Evolutionary conservation across 257 asterid species (phyloP).

Genomic region (Nyctanthes arbortristis): DNA sequence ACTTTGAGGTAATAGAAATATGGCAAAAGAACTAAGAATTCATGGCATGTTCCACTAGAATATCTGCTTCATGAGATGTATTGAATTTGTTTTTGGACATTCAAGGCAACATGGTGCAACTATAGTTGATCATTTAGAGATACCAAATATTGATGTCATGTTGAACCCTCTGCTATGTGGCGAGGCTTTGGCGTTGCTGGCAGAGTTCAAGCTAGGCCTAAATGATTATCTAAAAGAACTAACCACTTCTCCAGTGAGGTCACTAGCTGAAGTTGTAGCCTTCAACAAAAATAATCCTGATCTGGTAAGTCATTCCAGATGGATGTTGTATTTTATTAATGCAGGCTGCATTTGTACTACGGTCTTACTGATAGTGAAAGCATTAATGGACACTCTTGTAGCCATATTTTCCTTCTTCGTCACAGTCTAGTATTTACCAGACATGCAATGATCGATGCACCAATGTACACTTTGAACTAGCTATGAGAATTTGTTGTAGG

Average conservation of each 20-base stretch:
- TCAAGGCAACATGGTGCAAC: conserved; percentile 51
- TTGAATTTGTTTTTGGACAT: conserved; percentile 2
- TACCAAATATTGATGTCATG: conserved; percentile 42
- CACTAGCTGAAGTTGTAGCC: conserved; percentile 54
- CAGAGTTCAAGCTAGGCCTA: conserved; percentile 57
- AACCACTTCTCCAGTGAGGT: conserved; percentile 44
- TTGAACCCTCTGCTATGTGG: conserved; percentile 50
- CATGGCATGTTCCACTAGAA: neutral
- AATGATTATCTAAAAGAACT: conserved; percentile 45
- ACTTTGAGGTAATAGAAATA: conserved; percentile 35
- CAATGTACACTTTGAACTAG: neutral
- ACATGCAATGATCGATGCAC: neutral
- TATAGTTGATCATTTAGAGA: conserved; percentile 52
- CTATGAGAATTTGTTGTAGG: conserved; percentile 28
- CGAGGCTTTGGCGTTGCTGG: conserved; percentile 42
- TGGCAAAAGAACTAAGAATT: neutral
- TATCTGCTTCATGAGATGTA: neutral
- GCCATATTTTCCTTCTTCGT: neutral
- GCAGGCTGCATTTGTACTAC: too few relatives aligned
- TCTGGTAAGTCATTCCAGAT: conserved; percentile 36
- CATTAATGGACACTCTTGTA: too few relatives aligned
- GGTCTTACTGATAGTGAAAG: too few relatives aligned
- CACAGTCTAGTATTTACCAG: neutral
- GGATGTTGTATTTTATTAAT: neutral
- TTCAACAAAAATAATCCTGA: conserved; percentile 55